phyloP scores from a whole-genome alignment of 495 filamentous ascomycete species.

The Penicillium paxilli region DNA sequence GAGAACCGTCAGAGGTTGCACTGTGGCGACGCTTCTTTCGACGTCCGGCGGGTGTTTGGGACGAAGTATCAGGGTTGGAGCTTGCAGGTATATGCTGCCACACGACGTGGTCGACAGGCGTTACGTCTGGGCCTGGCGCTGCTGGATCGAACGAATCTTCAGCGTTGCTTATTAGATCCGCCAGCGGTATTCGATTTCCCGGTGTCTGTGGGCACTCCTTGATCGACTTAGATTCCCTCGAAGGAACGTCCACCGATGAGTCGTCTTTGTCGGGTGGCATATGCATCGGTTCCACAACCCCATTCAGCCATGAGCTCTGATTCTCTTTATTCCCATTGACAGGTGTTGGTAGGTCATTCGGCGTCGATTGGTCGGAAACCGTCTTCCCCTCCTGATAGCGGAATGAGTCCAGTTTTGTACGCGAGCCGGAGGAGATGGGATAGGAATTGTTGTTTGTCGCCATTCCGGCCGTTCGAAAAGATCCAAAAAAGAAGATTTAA shows the following conservation, averaged over 20 bases:
- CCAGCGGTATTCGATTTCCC: constrained; percentile 68
- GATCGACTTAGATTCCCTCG: constrained; percentile 31
- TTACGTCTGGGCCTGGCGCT: constrained; percentile 44
- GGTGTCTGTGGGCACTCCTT: constrained; percentile 71
- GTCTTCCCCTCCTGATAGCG: constrained; percentile 41
- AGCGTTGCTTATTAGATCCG: constrained; percentile 74
- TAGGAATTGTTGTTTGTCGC: constrained; percentile 25
- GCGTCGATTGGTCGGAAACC: constrained; percentile 31
- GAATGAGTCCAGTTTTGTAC: constrained; percentile 60
- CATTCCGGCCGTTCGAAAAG: constrained; percentile 20
- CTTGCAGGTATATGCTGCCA: constrained; percentile 63
- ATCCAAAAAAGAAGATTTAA: too few species aligned
- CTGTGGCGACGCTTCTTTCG: constrained; percentile 73
- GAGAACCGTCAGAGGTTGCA: constrained; percentile 78
- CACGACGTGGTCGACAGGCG: constrained; percentile 71
- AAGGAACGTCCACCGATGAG: constrained; percentile 6
- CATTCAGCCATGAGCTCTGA: constrained; percentile 41
- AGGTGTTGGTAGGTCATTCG: constrained; percentile 23
- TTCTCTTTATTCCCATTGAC: constrained; percentile 40
- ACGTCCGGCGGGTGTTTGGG: constrained; percentile 50
- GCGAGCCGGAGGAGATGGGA: constrained; percentile 53
- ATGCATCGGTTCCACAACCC: constrained; percentile 34
- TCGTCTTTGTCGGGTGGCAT: constrained; percentile 24
- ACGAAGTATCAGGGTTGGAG: constrained; percentile 39
- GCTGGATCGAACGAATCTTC: constrained; percentile 55